Conservation (phyloP, 148 eudicot species). For the Camellia granthamiana region DNA sequence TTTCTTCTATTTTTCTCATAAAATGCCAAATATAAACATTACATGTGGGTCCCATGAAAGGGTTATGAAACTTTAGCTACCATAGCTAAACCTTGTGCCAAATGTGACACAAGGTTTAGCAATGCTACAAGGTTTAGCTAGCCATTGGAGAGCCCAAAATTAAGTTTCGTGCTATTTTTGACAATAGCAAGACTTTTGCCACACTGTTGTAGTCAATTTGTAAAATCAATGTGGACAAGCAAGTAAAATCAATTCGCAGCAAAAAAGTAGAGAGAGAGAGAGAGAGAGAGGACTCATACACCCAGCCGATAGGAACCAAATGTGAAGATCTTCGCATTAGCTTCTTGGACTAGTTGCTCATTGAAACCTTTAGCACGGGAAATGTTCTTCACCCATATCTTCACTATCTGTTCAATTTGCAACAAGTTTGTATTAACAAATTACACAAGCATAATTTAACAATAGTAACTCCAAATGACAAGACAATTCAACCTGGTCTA, state of each 20-base stretch:
- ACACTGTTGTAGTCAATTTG: too few relatives aligned
- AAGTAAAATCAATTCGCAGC: not conserved
- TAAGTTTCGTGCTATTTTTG: too few relatives aligned
- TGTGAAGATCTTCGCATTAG: slow-evolving; percentile 50
- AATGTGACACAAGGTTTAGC: too few relatives aligned
- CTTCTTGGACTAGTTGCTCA: slow-evolving; percentile 40
- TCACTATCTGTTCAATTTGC: slow-evolving; percentile 34
- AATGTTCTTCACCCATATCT: slow-evolving; percentile 49
- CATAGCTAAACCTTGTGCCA: too few relatives aligned
- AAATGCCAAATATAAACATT: too few relatives aligned
- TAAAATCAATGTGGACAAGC: not conserved
- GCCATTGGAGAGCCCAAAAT: too few relatives aligned
- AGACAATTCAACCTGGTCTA: slow-evolving; percentile 23
- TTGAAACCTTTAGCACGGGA: slow-evolving; percentile 40
- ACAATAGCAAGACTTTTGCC: too few relatives aligned
- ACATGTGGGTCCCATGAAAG: too few relatives aligned
- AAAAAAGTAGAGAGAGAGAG: not conserved
- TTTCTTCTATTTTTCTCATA: too few relatives aligned
- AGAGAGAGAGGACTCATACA: slow-evolving; percentile 22
- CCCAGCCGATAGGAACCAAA: slow-evolving; percentile 51
- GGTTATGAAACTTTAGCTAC: too few relatives aligned
- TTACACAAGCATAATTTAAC: not conserved
- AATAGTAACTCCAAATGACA: not conserved
- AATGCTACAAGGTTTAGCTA: too few relatives aligned
- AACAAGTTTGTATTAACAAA: not conserved